Evolutionary conservation across 225 moss, liverwort and hornwort genomes (phyloP), one percentile per base, ranked within the genome.

Genomic region (Physcomitrellopsis africana): DNA sequence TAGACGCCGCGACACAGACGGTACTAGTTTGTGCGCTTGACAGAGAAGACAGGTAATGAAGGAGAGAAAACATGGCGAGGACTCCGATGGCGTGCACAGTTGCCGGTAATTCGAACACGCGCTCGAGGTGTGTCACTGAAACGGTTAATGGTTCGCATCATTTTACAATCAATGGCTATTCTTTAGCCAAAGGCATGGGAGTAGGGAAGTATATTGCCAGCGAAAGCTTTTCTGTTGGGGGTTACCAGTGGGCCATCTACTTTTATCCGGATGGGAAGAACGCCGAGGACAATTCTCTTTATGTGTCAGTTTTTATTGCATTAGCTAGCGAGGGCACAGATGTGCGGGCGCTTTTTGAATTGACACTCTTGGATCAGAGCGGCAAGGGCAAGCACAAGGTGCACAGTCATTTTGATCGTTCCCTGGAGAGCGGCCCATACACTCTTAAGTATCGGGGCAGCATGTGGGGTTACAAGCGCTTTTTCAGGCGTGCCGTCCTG

Each of bases 381-480:
- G 91, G 84, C 13, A 99, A 95, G 84, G 87, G 82, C 29, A 99
- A 95, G 89, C 99, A 99, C 51, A 99, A 99, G 86, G 99, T 99
- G 81, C 99, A 99, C 79, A 99, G 99, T 72, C 99, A 95, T 58
- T 99, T 99, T 65, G 99, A 95, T 72, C 92, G 95, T 3, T 93
- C 99, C 3, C 69, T 99, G 0, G 95, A 99, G 82, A 93, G 95
- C 67, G 99, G 99, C 3, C 99, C 99, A 3, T 99, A 99, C 65
- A 99, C 99, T 32, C 86, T 99, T 0, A 95, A 95, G 85, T 99
- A 95, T 72, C 95, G 93, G 17, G 99, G 99, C 15, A 95, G 95
- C 85, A 99, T 95, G 99, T 99, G 99, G 99, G 99, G 99, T 51
- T 99, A 99, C 63, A 99, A 99, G 74, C 99, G 99, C 2, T 95